Evolutionary conservation across 2,329 filamentous ascomycete genomes (phyloP).

Genomic region (Mycosphaerella sp.): DNA sequence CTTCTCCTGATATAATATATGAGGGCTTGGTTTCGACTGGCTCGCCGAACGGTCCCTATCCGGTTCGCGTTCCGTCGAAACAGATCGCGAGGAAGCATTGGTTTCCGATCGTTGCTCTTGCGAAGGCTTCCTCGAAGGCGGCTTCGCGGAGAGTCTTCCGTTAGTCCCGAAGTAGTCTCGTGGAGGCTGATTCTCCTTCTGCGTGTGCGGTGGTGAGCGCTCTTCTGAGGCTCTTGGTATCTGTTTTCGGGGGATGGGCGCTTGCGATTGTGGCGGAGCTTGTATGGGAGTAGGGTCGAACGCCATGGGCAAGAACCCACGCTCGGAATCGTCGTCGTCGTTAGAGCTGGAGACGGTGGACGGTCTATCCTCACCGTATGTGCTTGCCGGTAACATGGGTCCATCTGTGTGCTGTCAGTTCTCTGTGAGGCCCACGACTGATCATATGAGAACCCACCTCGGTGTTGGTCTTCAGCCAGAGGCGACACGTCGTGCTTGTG

Average conservation of each 20-base stretch:
- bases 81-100: conserved; percentile 38
- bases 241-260: conserved; percentile 25
- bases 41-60: conserved; percentile 23
- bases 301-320: conserved; percentile 46
- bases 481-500: conserved; percentile 33
- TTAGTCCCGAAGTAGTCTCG: conserved; percentile 40
- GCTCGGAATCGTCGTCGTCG: conserved; percentile 48
- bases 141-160: conserved; percentile 27
- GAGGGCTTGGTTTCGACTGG: conserved; percentile 57
- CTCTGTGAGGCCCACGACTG: not conserved
- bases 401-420: conserved; percentile 42
- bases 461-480: conserved; percentile 30
- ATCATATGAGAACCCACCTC: conserved; percentile 26
- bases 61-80: conserved; percentile 40
- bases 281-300: conserved; percentile 43
- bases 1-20: conserved; percentile 88
- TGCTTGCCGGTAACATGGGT: conserved; percentile 65
- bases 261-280: conserved; percentile 15
- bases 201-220: conserved; percentile 20
- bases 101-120: conserved; percentile 33
- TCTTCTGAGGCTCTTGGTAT: conserved; percentile 22
- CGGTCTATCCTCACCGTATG: conserved; percentile 70
- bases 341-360: conserved; percentile 59
- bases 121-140: conserved; percentile 37
- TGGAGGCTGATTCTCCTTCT: conserved; percentile 29